Percentiles rank a stretch among this genome's conserved stretches.
Conservation (phyloP, 2,329 filamentous ascomycete genomes). For the Drechslerella dactyloides region DNA sequence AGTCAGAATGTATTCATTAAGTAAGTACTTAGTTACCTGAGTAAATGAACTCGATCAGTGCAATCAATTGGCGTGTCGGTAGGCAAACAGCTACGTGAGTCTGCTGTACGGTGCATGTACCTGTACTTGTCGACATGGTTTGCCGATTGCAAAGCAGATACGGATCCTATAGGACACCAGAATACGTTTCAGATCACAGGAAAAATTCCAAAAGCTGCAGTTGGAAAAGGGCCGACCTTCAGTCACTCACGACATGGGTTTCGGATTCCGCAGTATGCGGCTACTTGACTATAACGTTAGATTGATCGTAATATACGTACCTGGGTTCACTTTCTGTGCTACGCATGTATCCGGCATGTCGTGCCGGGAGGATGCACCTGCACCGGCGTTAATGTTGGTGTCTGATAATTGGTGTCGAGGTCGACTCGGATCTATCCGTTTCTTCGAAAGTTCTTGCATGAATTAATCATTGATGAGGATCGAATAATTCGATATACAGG, state of each 20-base stretch:
- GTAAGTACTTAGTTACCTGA: too few species aligned
- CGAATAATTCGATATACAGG: too few species aligned
- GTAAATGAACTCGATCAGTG: background rate
- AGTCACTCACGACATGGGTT: background rate
- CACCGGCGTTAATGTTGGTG: background rate
- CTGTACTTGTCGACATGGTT: too few species aligned
- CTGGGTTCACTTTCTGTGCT: background rate
- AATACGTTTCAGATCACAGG: background rate
- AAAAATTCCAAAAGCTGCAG: background rate
- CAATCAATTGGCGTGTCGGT: background rate
- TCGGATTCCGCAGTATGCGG: background rate
- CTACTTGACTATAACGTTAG: background rate
- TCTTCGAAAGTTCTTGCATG: background rate
- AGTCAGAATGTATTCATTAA: too few species aligned
- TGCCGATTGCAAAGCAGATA: background rate
- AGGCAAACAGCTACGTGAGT: background rate
- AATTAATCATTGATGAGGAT: background rate
- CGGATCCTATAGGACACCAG: background rate
- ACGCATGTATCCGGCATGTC: background rate
- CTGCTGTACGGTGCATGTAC: too few species aligned
- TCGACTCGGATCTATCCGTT: constrained; percentile 3
- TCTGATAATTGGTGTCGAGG: background rate
- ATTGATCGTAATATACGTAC: background rate
- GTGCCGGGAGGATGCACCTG: background rate
- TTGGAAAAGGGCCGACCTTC: background rate